Base-by-base conservation (phyloP, 2,329 filamentous ascomycete species). In the Gaeumannomyces sp. region DNA sequence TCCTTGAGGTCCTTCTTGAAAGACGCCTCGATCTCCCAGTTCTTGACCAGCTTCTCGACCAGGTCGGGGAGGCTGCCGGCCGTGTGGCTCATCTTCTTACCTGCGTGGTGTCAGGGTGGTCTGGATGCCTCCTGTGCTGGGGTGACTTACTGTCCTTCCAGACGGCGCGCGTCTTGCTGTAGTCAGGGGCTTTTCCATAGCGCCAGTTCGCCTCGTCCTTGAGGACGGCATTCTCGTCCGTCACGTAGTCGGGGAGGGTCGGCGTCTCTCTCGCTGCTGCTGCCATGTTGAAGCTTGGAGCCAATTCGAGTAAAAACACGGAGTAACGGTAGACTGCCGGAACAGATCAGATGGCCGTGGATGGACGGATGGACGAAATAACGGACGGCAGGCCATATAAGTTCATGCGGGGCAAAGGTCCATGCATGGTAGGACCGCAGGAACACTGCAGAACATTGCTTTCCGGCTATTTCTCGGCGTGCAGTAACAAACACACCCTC, bases 11-110 rank as follows among this genome's bases (percentile, higher is more conserved):
- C 70, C 10, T 81, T 81, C 76, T 90, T 90, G 81, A 88, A 89
- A 0, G 85, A 89, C 0, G 88, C 88, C 73, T 90, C 87, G 63
- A 89, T 83, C 73, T 90, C 87, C 88, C 87, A 90, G 73, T 90
- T 90, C 77, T 90, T 89, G 71, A 90, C 87, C 1, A 90, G 81
- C 71, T 89, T 90, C 73, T 89, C 83, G 56, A 90, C 86, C 5
- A 90, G 80, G 61, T 81, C 76, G 19, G 84, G 81, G 3, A 90
- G 81, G 65, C 82, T 86, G 50, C 79, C 80, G 4, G 84, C 77
- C 60, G 76, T 74, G 73, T 89, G 87, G 70, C 75, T 80, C 74
- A 77, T 80, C 50, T 76, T 78, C 73, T 87, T 89, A 64, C 83
- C 86, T 89, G 70, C 31, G 14, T 5, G 4, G 50, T 58, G 27